These are phyloP conservation scores for Boeremia exigua DNA, from an alignment of 2,329 filamentous ascomycete species.

Conservation along the genomic window DNA sequence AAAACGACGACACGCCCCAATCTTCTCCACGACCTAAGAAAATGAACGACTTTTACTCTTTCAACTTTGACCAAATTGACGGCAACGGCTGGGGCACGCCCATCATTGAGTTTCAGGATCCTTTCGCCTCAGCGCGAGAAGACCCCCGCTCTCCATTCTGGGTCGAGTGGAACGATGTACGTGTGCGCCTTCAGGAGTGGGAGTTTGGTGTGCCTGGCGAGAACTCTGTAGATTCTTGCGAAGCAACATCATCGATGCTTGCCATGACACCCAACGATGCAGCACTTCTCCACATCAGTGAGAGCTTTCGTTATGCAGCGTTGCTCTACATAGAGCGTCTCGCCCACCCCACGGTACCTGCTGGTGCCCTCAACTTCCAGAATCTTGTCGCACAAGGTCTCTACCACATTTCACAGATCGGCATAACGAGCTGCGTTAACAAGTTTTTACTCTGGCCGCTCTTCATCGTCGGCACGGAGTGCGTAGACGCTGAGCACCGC, in stretches of 20 bases:
- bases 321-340: constrained; percentile 89
- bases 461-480: constrained; percentile 89
- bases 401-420: constrained; percentile 80
- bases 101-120: constrained; percentile 54
- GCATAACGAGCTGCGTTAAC: constrained; percentile 73
- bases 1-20: constrained; percentile 42
- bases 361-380: constrained; percentile 78
- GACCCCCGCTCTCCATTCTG: constrained; percentile 71
- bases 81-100: constrained; percentile 70
- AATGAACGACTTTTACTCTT: constrained; percentile 58
- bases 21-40: constrained; percentile 44
- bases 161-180: constrained; percentile 84
- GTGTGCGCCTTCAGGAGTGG: constrained; percentile 79
- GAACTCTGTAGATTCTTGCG: constrained; percentile 31
- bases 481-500: constrained; percentile 79
- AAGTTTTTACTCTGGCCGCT: constrained; percentile 94
- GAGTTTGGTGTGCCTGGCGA: constrained; percentile 61
- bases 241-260: constrained; percentile 31
- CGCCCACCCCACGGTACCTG: constrained; percentile 75
- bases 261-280: constrained; percentile 62
- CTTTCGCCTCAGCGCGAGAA: constrained; percentile 55
- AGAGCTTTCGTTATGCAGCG: constrained; percentile 88
- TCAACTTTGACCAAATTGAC: constrained; percentile 66
- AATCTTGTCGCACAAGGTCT: constrained; percentile 82
- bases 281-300: constrained; percentile 82